These are phyloP conservation scores for Wallacemonas rigidus DNA, from an alignment of 208 protist genomes.

Conservation along the genomic window DNA sequence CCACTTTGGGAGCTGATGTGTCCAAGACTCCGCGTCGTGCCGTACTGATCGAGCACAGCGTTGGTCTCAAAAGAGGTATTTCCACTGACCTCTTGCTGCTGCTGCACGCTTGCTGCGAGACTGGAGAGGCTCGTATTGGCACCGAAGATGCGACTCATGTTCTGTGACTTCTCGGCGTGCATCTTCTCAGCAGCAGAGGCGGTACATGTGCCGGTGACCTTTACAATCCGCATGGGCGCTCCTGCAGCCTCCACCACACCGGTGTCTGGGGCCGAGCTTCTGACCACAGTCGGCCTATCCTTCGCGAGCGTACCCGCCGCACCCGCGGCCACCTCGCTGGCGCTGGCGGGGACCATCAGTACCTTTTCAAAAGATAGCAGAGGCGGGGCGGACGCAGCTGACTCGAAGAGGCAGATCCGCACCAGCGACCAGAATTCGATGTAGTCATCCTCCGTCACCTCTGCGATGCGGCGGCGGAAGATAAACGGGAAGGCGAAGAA, in stretches of 20 bases:
- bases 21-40: neutral
- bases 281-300: no score
- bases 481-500: conserved; percentile 85
- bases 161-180: neutral
- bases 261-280: neutral
- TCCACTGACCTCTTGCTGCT: neutral
- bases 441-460: conserved; percentile 56
- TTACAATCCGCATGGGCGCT: neutral
- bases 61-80: neutral
- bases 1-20: neutral
- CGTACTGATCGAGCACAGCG: neutral
- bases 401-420: conserved; percentile 67
- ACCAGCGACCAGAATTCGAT: conserved; percentile 82
- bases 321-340: conserved; percentile 4
- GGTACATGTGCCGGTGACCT: conserved; percentile 16
- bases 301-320: neutral
- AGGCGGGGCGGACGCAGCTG: conserved; percentile 12
- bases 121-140: neutral
- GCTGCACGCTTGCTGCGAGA: neutral
- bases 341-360: conserved; percentile 13
- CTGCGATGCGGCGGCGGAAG: conserved; percentile 65
- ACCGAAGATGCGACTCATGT: conserved; percentile 13
- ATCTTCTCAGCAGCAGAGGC: conserved; percentile 13
- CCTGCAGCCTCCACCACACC: conserved; percentile 2
- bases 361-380: conserved; percentile 14